Evolutionary conservation across 75 land plant genomes (phyloP).

Genomic region (Pseudotsuga menziesii): DNA sequence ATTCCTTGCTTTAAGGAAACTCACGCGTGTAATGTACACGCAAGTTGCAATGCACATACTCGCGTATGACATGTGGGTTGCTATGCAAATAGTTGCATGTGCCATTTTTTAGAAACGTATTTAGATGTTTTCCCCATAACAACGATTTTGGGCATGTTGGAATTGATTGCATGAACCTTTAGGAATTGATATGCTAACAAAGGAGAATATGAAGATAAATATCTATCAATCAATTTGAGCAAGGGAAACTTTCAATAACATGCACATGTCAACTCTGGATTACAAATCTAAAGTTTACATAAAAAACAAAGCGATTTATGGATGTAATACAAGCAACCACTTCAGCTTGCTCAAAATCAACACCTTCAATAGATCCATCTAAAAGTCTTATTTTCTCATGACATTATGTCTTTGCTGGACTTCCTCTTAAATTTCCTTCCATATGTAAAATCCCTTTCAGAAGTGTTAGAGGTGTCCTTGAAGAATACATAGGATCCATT

Average conservation of each 20-base stretch:
- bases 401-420: conserved; percentile 77
- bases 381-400: conserved; percentile 93
- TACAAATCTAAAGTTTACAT: conserved; percentile 90
- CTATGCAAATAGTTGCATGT: too few relatives aligned
- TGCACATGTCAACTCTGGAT: conserved; percentile 93
- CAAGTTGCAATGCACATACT: too few relatives aligned
- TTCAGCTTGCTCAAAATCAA: conserved; percentile 93
- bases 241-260: conserved; percentile 89
- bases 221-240: too few relatives aligned
- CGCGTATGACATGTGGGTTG: too few relatives aligned
- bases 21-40: too few relatives aligned
- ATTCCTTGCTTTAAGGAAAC: too few relatives aligned
- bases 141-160: too few relatives aligned
- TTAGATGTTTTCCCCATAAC: too few relatives aligned
- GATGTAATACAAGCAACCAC: conserved; percentile 89
- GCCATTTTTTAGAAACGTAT: too few relatives aligned
- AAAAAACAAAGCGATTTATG: conserved; percentile 84
- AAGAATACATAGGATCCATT: conserved; percentile 49
- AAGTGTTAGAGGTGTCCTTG: conserved; percentile 57
- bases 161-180: too few relatives aligned
- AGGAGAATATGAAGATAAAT: too few relatives aligned
- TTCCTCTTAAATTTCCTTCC: conserved; percentile 97
- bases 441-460: conserved; percentile 87
- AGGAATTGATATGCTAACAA: too few relatives aligned
- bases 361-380: conserved; percentile 92